Evolutionary conservation across 805 yeast species (phyloP).

Genomic region (Kodamaea jinghongensis): DNA sequence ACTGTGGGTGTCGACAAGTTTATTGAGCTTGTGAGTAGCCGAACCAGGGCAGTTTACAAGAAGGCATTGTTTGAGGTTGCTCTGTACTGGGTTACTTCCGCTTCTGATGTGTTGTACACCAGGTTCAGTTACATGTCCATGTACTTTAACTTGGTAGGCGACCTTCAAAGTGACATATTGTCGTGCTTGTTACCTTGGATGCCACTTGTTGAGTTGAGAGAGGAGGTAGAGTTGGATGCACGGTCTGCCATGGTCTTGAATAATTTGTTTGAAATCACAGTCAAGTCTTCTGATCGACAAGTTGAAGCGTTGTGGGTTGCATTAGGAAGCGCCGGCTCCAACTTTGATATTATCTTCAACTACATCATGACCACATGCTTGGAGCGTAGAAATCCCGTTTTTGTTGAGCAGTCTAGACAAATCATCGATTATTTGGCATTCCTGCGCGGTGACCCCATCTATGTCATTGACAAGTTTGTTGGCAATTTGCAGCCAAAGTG

Average conservation of each 20-base stretch:
- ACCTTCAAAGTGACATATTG: slow-evolving; percentile 69
- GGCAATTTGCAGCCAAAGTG: slow-evolving; percentile 75
- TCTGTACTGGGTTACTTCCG: slow-evolving; percentile 56
- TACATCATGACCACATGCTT: slow-evolving; percentile 68
- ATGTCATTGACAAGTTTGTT: slow-evolving; percentile 59
- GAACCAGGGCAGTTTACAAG: slow-evolving; percentile 80
- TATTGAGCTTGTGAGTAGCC: slow-evolving; percentile 68
- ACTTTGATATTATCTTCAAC: slow-evolving; percentile 68
- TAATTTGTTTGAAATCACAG: slow-evolving; percentile 81
- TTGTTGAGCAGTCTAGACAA: slow-evolving; percentile 78
- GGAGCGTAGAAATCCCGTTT: slow-evolving; percentile 63
- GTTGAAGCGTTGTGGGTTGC: slow-evolving; percentile 96
- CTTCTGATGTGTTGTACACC: slow-evolving; percentile 55
- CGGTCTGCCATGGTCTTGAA: slow-evolving; percentile 64
- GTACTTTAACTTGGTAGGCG: slow-evolving; percentile 58
- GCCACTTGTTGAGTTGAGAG: slow-evolving; percentile 68
- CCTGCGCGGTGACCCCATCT: slow-evolving; percentile 45
- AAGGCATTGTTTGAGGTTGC: slow-evolving; percentile 81
- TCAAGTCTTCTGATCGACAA: slow-evolving; percentile 72
- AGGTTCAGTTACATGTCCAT: slow-evolving; percentile 71
- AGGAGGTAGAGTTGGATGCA: slow-evolving; percentile 17
- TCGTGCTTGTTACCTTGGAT: slow-evolving; percentile 90
- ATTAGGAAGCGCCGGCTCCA: slow-evolving; percentile 69
- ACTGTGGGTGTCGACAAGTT: slow-evolving; percentile 51
- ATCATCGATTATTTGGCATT: slow-evolving; percentile 73